phyloP scores from a whole-genome alignment of 169 alveolate species.

The Plasmodium adleri region DNA sequence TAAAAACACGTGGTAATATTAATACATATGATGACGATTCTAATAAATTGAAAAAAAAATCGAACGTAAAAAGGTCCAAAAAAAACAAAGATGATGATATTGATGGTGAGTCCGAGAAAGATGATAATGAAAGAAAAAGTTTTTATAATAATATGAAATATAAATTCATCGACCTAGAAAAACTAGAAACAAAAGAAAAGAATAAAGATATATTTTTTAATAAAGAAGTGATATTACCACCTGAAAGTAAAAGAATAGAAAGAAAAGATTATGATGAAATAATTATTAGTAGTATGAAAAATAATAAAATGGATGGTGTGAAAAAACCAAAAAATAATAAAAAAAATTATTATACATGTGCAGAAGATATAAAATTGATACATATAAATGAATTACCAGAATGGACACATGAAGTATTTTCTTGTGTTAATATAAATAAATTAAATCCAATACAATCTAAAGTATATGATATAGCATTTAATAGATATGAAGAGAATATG shows the following conservation, averaged over 20 bases:
- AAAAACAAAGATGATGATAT: neutral
- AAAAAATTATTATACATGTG: slow-evolving; percentile 45
- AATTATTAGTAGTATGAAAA: slow-evolving; percentile 82
- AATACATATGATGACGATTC: neutral
- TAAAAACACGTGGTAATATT: too few relatives aligned
- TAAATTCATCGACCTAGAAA: slow-evolving; percentile 61
- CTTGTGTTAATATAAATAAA: slow-evolving; percentile 83
- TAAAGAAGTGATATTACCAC: slow-evolving; percentile 93
- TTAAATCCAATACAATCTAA: slow-evolving; percentile 96
- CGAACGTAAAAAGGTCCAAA: neutral
- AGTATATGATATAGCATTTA: slow-evolving; percentile 95
- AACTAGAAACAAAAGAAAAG: slow-evolving; percentile 15
- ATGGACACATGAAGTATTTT: slow-evolving; percentile 96
- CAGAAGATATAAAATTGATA: slow-evolving; percentile 81
- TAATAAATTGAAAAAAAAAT: neutral
- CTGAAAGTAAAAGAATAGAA: slow-evolving; percentile 92
- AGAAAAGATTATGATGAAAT: slow-evolving; percentile 90
- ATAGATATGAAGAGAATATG: slow-evolving; percentile 95
- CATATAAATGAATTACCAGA: slow-evolving; percentile 92
- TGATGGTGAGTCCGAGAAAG: neutral
- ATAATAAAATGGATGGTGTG: slow-evolving; percentile 31
- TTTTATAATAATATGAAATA: slow-evolving; percentile 1
- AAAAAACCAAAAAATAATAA: slow-evolving; percentile 4
- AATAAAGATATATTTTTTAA: slow-evolving; percentile 79
- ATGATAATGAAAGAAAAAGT: neutral